phyloP scores from a whole-genome alignment of 1,284 basidiomycete species.

The Pseudozyma sp. region DNA sequence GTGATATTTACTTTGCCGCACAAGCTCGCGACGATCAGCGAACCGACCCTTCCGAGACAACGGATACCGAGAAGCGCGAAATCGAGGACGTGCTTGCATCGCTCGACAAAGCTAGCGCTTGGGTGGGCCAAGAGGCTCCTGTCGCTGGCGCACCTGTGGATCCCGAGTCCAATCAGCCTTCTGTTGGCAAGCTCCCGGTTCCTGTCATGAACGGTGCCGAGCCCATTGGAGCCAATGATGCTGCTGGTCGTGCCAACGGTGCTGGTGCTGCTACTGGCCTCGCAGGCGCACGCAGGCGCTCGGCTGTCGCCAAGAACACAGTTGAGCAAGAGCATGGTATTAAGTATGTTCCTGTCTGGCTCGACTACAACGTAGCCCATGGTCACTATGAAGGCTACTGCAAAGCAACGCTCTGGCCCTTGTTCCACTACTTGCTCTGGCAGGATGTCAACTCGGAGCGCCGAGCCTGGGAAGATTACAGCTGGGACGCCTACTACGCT shows the following conservation, averaged over 20 bases:
- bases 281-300: conserved; percentile 71
- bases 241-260: conserved; percentile 30
- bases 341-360: conserved; percentile 88
- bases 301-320: conserved; percentile 71
- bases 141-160: conserved; percentile 49
- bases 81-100: conserved; percentile 64
- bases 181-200: conserved; percentile 43
- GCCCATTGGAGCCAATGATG: conserved; percentile 56
- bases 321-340: conserved; percentile 62
- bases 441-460: conserved; percentile 78
- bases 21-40: conserved; percentile 61
- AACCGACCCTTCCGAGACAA: conserved; percentile 57
- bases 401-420: conserved; percentile 96
- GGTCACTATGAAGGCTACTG: conserved; percentile 94
- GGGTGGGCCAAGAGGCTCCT: conserved; percentile 55
- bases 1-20: conserved; percentile 76
- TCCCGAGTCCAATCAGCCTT: conserved; percentile 34
- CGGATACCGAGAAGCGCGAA: conserved; percentile 54
- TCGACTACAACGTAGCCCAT: conserved; percentile 88
- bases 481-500: conserved; percentile 85
- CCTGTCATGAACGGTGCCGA: conserved; percentile 66
- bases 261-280: conserved; percentile 68
- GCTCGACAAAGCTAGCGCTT: conserved; percentile 61
- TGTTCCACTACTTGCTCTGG: conserved; percentile 99
- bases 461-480: conserved; percentile 76